A percentile compares a stretch with the other conserved stretches of the same genome.
These are phyloP conservation scores for Amaranthus palmeri DNA, from an alignment of 148 eudicot species.

Conservation along the genomic window DNA sequence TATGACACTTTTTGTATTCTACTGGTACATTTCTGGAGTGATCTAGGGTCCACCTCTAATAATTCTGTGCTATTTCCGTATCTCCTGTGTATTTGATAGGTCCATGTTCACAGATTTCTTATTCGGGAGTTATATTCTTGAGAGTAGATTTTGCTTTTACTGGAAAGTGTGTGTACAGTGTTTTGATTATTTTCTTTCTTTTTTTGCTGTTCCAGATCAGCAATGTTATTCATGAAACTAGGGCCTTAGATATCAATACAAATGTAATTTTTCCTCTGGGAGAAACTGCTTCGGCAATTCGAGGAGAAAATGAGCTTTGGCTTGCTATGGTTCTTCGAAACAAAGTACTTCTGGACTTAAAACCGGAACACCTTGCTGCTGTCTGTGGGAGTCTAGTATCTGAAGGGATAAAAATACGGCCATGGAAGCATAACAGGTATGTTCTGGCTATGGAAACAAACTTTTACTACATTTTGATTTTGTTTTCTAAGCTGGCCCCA, in stretches of 20 bases:
- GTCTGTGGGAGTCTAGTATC: slow-evolving; percentile 89
- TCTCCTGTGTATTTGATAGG: background rate
- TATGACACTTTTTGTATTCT: background rate
- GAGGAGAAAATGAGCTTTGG: slow-evolving; percentile 99
- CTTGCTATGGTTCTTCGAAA: slow-evolving; percentile 91
- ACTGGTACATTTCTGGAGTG: background rate
- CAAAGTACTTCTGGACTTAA: slow-evolving; percentile 62
- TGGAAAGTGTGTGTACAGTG: background rate
- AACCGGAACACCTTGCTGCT: slow-evolving; percentile 97
- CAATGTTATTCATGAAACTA: slow-evolving; percentile 86
- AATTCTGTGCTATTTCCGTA: background rate
- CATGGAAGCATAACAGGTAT: slow-evolving; percentile 86
- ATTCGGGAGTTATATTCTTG: background rate
- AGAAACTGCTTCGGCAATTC: slow-evolving; percentile 95
- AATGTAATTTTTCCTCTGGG: slow-evolving; percentile 86
- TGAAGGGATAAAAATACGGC: slow-evolving; percentile 92
- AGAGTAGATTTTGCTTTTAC: background rate
- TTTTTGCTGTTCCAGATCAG: slow-evolving; percentile 48
- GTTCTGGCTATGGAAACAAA: background rate
- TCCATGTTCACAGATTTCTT: background rate
- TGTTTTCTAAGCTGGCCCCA: background rate
- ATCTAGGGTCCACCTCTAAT: background rate
- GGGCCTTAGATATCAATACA: slow-evolving; percentile 91
- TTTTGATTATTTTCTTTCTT: background rate
- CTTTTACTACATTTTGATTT: background rate